phyloP scores from a whole-genome alignment of 192 early-diverging fungal species.

The Podila verticillata region DNA sequence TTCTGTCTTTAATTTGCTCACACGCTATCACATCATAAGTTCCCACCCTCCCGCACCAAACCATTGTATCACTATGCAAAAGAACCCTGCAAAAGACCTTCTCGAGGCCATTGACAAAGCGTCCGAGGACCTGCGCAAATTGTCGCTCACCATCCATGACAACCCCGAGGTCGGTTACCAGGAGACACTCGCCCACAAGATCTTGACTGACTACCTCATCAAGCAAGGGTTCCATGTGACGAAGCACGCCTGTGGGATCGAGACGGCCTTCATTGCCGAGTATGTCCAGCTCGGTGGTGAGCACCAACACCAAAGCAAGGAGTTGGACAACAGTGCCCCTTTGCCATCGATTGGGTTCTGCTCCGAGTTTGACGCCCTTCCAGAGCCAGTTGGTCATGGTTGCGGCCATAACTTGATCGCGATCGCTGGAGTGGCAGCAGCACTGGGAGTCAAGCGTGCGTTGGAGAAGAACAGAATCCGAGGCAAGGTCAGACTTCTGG shows the following conservation, averaged over 20 bases:
- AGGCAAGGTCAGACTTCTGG: slow-evolving; percentile 75
- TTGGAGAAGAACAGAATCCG: slow-evolving; percentile 56
- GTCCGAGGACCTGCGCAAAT: slow-evolving; percentile 42
- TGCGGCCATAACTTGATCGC: slow-evolving; percentile 78
- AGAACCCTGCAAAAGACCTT: slow-evolving; percentile 8
- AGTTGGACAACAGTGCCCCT: not conserved
- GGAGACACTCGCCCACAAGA: slow-evolving; percentile 64
- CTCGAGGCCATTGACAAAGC: slow-evolving; percentile 44
- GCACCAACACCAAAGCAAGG: slow-evolving; percentile 12
- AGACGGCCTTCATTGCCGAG: slow-evolving; percentile 79
- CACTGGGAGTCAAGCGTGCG: slow-evolving; percentile 55
- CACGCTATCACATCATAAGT: too few relatives aligned
- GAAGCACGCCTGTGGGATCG: slow-evolving; percentile 63
- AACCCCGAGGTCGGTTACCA: slow-evolving; percentile 68
- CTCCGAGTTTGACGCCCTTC: slow-evolving; percentile 76
- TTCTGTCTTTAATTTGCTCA: too few relatives aligned
- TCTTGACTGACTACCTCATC: slow-evolving; percentile 71
- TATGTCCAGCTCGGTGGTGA: slow-evolving; percentile 58
- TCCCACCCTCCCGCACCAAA: too few relatives aligned
- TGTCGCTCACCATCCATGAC: slow-evolving; percentile 66
- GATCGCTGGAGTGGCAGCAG: slow-evolving; percentile 67
- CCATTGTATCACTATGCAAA: too few relatives aligned
- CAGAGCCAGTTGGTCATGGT: slow-evolving; percentile 66
- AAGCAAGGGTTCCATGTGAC: slow-evolving; percentile 66
- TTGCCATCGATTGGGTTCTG: slow-evolving; percentile 65